Base-by-base conservation (phyloP, 2,329 filamentous ascomycete genomes). In the Hirsutella rhossiliensis region DNA sequence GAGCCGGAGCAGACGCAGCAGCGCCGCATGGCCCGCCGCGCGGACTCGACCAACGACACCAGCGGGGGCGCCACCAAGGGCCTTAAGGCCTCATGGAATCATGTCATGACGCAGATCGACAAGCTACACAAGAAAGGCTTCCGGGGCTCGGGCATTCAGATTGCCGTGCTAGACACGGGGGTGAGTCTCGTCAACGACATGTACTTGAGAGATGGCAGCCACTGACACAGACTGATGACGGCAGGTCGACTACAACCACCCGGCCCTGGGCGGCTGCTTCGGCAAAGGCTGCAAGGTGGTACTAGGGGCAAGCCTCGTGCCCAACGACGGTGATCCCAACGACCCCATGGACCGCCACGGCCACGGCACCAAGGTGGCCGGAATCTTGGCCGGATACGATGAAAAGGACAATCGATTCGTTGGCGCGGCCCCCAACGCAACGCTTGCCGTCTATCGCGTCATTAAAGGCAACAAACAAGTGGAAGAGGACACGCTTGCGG, bases 241-340 rank as follows among this genome's bases (percentile, higher is more conserved):
- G 8, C 32, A 72, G 69, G 62, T 80, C 40, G 78, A 83, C 55
- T 82, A 81, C 53, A 69, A 62, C 0, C 78, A 82, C 51, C 73
- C 76, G 2, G 73, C 75, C 20, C 69, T 83, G 0, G 80, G 80
- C 13, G 40, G 67, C 7, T 66, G 69, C 43, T 72, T 71, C 47
- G 71, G 71, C 4, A 19, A 40, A 20, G 68, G 67, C 0, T 45
- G 44, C 28, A 28, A 29, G 3, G 44, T 46, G 11, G 17, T 37
- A 3, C n/a, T 28, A 7, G 41, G 44, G 3, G 29, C 17, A 3
- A 41, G 43, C 40, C 30, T 50, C 8, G 41, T 41, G 17, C 9
- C 17, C 2, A 4, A n/a, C 4, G 29, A 44, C 11, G 40, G 46
- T 4, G 30, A 42, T 1, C 12, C 17, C 5, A 15, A 11, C 19